Evolutionary conservation across 108 stramenopile genomes (phyloP).

Genomic region (Parietichytrium sp.): DNA sequence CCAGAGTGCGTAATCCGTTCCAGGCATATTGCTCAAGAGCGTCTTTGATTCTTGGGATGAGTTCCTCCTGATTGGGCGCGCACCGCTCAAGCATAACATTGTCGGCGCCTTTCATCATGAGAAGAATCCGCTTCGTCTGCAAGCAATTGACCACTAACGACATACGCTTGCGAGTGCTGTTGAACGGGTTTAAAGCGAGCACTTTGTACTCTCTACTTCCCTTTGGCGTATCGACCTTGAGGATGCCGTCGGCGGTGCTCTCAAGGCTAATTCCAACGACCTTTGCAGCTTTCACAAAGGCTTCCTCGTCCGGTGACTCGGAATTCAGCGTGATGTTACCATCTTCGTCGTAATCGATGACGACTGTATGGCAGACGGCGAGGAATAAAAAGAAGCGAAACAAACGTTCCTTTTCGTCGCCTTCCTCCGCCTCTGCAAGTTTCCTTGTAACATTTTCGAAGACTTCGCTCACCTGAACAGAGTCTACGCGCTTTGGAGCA

Average conservation of each 20-base stretch:
- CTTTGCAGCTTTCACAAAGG: constrained; percentile 55
- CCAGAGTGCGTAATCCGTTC: constrained; percentile 89
- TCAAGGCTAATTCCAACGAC: neutral
- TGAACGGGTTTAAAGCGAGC: constrained; percentile 37
- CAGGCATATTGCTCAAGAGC: constrained; percentile 70
- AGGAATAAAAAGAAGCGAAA: constrained; percentile 45
- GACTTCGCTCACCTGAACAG: neutral
- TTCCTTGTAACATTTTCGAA: neutral
- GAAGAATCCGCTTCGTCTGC: constrained; percentile 21
- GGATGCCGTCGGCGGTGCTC: neutral
- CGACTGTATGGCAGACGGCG: constrained; percentile 58
- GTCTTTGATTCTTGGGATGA: neutral
- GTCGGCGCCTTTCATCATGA: constrained; percentile 64
- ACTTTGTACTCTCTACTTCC: neutral
- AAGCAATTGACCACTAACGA: constrained; percentile 57
- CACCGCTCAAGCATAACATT: constrained; percentile 51
- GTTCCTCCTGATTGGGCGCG: constrained; percentile 36
- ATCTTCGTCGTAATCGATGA: constrained; percentile 48
- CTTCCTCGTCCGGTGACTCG: constrained; percentile 63
- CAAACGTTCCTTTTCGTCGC: neutral
- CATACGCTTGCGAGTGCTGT: constrained; percentile 65
- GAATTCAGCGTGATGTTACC: constrained; percentile 52
- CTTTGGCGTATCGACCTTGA: neutral
- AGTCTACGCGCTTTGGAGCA: too few species aligned
- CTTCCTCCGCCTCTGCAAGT: neutral